Conservation (phyloP, 2,329 filamentous ascomycete species). For the Cordyceps fumosorosea region DNA sequence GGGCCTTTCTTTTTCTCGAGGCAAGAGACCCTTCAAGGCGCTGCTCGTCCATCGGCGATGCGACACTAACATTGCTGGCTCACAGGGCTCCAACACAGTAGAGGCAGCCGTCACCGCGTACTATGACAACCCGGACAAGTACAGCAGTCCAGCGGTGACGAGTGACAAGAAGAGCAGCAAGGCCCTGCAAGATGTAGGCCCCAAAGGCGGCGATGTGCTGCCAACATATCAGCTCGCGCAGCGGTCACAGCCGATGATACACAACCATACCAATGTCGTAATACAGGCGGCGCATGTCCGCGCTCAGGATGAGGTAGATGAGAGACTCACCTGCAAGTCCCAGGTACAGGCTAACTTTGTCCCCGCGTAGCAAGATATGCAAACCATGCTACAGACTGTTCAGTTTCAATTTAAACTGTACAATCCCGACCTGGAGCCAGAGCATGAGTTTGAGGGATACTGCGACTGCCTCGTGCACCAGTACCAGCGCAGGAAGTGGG, state of each 20-base stretch:
- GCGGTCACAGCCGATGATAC: slow-evolving; percentile 1
- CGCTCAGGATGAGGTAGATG: slow-evolving; percentile 30
- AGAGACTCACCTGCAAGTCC: no score
- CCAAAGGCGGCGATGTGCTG: background rate
- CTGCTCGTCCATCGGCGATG: no score
- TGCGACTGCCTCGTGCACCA: slow-evolving; percentile 35
- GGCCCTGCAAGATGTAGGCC: background rate
- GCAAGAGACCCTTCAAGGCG: background rate
- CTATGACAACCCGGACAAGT: background rate
- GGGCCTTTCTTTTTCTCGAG: slow-evolving; percentile 1
- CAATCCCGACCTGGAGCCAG: slow-evolving; percentile 40
- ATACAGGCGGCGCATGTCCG: slow-evolving; percentile 31
- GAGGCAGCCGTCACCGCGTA: background rate
- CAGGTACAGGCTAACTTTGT: background rate
- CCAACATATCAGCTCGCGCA: slow-evolving; percentile 11
- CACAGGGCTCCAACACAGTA: background rate
- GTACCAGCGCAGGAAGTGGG: slow-evolving; percentile 30
- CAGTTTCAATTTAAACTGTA: slow-evolving; percentile 34
- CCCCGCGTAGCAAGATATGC: slow-evolving; percentile 33
- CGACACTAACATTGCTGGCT: background rate
- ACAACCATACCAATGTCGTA: slow-evolving; percentile 30
- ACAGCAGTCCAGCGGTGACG: background rate
- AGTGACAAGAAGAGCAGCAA: background rate
- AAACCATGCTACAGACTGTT: slow-evolving; percentile 32
- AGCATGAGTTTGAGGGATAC: slow-evolving; percentile 34